These are phyloP conservation scores for Penicillium crustosum DNA, from an alignment of 2,329 filamentous ascomycete genomes.

Conservation along the genomic window DNA sequence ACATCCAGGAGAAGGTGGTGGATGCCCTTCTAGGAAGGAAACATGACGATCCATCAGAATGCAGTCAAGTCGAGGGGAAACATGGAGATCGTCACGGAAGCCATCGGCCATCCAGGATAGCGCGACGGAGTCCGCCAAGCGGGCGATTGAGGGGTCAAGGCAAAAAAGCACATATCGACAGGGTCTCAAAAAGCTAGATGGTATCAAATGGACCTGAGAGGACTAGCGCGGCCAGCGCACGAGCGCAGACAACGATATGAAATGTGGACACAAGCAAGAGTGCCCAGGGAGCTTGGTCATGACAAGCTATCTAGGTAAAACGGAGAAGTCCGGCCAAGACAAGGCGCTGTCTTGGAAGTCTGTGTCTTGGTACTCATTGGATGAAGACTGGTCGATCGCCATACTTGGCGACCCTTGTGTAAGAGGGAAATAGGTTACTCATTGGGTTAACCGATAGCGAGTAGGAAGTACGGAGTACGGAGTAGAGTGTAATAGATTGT, in stretches of 20 bases:
- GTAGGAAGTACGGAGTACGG: background rate
- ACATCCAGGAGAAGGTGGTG: conserved; percentile 17
- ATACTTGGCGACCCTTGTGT: conserved; percentile 8
- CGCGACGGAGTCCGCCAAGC: conserved; percentile 19
- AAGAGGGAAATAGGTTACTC: background rate
- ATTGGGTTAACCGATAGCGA: conserved; percentile 1
- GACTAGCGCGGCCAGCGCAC: background rate
- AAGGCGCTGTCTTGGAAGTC: background rate
- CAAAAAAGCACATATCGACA: conserved; percentile 8
- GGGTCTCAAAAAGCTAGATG: conserved; percentile 7
- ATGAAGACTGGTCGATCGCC: conserved; percentile 19
- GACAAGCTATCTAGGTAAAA: conserved; percentile 20
- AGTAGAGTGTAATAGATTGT: background rate
- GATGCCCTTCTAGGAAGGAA: conserved; percentile 25
- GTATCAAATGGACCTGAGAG: conserved; percentile 12
- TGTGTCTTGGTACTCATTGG: conserved; percentile 16
- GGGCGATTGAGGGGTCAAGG: background rate
- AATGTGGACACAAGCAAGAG: background rate
- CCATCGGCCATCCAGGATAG: conserved; percentile 24
- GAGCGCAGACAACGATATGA: conserved; percentile 3
- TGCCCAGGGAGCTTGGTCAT: conserved; percentile 18
- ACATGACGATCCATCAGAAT: conserved; percentile 20
- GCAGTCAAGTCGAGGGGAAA: conserved; percentile 10
- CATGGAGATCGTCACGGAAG: conserved; percentile 22
- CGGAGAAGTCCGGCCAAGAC: conserved; percentile 21